Percentiles rank a stretch among this genome's conserved stretches.
Evolutionary conservation across 2,329 filamentous ascomycete genomes (phyloP).

Genomic region (Verticillium zaregamsianum): DNA sequence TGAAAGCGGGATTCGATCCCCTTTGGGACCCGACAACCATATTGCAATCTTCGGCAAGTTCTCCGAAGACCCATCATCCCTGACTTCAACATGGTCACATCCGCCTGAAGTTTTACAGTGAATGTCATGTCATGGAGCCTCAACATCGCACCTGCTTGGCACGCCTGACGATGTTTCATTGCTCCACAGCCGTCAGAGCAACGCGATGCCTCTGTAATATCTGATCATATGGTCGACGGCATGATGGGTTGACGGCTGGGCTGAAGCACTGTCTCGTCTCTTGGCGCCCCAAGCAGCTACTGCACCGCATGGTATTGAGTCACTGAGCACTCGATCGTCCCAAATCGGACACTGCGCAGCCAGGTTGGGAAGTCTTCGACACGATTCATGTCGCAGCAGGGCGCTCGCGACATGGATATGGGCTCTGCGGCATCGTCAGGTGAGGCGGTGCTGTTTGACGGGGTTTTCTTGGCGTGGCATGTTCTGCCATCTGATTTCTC

Average conservation of each 20-base stretch:
- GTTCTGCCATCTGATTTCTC: not conserved
- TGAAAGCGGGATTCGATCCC: not conserved
- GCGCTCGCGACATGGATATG: not conserved
- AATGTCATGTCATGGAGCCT: not conserved
- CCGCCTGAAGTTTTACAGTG: not conserved
- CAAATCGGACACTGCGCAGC: not conserved
- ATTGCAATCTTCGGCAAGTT: not conserved
- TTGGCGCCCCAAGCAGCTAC: not conserved
- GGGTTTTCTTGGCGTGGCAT: not conserved
- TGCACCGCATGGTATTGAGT: not conserved
- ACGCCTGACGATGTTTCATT: not conserved
- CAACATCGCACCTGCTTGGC: not conserved
- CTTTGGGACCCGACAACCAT: not conserved
- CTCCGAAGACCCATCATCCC: not conserved
- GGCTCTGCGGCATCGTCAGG: not conserved
- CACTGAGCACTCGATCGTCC: not conserved
- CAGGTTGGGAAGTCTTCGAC: not conserved
- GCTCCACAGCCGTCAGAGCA: not conserved
- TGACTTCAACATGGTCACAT: not conserved
- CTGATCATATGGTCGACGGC: not conserved
- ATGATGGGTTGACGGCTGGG: not conserved
- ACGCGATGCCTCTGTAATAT: not conserved
- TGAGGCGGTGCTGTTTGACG: not conserved
- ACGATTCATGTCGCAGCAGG: not conserved
- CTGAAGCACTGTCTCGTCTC: not conserved